phyloP scores from a whole-genome alignment of 345 rosid species.

The Syzygium oleosum region DNA sequence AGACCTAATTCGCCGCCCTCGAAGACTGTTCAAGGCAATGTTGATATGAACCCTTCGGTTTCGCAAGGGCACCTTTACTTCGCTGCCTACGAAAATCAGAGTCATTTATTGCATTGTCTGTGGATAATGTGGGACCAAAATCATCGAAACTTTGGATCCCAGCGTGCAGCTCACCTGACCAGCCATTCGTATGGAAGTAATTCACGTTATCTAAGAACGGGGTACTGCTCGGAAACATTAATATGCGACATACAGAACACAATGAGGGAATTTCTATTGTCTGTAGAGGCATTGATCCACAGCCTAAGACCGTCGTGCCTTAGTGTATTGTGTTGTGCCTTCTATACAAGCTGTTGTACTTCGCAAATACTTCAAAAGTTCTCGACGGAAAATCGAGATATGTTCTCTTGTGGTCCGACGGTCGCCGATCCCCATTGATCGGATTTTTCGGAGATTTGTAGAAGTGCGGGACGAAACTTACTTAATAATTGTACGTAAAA shows the following conservation, averaged over 20 bases:
- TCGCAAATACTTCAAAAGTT: not conserved
- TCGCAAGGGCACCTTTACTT: not conserved
- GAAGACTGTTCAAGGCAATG: not conserved
- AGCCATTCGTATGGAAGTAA: too few species aligned
- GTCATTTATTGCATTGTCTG: not conserved
- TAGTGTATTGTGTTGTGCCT: not conserved
- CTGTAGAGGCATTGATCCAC: not conserved
- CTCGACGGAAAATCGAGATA: rapidly evolving
- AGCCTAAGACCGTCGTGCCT: not conserved
- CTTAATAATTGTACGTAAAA: not conserved
- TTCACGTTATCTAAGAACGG: too few species aligned
- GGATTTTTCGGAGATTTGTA: not conserved
- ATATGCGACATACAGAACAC: not conserved
- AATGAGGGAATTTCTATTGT: not conserved
- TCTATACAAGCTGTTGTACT: not conserved
- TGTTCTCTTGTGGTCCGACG: not conserved
- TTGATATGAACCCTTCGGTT: not conserved
- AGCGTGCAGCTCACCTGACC: too few species aligned
- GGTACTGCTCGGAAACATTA: not conserved
- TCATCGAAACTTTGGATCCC: not conserved
- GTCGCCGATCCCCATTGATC: rapidly evolving
- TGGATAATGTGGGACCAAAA: not conserved
- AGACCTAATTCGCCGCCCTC: not conserved
- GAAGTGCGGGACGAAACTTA: not conserved
- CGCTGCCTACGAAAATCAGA: not conserved